Evolutionary conservation across 176 grass and related monocot genomes (phyloP), one percentile per base, ranked within the genome.

Genomic region (Aegilops longissima): DNA sequence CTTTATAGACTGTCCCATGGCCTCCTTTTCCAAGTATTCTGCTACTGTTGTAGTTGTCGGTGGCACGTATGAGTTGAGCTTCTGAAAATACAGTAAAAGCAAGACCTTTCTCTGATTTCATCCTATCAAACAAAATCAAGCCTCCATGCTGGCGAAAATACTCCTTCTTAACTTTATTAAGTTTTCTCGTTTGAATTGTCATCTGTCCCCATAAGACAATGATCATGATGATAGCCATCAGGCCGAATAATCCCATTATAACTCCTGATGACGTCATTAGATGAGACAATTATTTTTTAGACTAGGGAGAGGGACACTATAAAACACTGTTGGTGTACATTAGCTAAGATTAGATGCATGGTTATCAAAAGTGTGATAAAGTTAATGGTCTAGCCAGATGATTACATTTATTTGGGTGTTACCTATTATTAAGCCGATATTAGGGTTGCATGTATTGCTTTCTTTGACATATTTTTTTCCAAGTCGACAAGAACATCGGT

Each of bases 101-200:
- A 81, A 80, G 66, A 16, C 84, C 89, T 14, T 36, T 70, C 11
- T 84, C 29, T 45, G 70, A 81, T 17, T 4, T 88, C 85, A 90
- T 93, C 58, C 5, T 77, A 69, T 90, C 73, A 25, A 84, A 71
- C 31, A 88, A 51, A 23, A 91, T 0, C 20, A 77, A 0, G 0
- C 89, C 89, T 20, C 89, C 85, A 27, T 88, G 85, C 4, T 91
- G 61, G 0, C 5, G n/a, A 62, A 91, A 91, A 70, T 87, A 75
- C 5, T 91, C 86, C 2, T 76, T 14, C 38, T 87, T 91, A 21
- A 61, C 70, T 68, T 61, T 72, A 5, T 18, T 66, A 1, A 84
- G 1, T 24, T 84, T 84, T 65, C 58, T 66, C 17, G 8, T 80
- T 66, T 89, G 67, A 40, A 84, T 5, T 8, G 66, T 33, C 44